A percentile compares a stretch with the other conserved stretches of the same genome.
Conservation (phyloP, 208 protist genomes). For the Crithidia fasciculata region DNA sequence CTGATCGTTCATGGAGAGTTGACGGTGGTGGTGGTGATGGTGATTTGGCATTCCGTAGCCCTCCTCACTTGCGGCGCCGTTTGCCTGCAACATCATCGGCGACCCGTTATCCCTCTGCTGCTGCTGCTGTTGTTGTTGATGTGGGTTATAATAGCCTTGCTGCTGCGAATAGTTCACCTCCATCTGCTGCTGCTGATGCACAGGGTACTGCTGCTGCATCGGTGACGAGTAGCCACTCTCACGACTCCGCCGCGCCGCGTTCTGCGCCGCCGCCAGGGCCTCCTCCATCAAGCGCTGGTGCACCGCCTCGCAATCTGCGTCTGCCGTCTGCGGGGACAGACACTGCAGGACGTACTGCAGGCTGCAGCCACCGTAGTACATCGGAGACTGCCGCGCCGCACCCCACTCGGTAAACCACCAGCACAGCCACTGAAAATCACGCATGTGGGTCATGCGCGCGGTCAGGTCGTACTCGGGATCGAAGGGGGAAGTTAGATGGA, state of each 20-base stretch:
- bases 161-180: neutral
- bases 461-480: slow-evolving; percentile 87
- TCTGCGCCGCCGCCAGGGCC: slow-evolving; percentile 8
- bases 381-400: slow-evolving; percentile 34
- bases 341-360: slow-evolving; percentile 73
- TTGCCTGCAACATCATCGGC: neutral
- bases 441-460: slow-evolving; percentile 80
- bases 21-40: neutral
- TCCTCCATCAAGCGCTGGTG: slow-evolving; percentile 47
- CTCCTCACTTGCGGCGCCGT: neutral
- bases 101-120: neutral
- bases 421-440: slow-evolving; percentile 81
- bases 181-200: slow-evolving; percentile 22
- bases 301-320: slow-evolving; percentile 58
- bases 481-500: slow-evolving; percentile 87
- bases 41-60: neutral
- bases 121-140: slow-evolving; percentile 14
- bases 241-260: slow-evolving; percentile 1
- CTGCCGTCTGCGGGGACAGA: slow-evolving; percentile 58
- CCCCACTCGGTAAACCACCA: slow-evolving; percentile 68
- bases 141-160: neutral
- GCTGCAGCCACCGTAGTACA: slow-evolving; percentile 52
- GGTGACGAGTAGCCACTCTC: neutral
- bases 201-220: slow-evolving; percentile 11
- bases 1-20: neutral